A percentile compares a stretch with the other conserved stretches of the same genome.
Conservation (phyloP, 495 filamentous ascomycete genomes). For the Tuber umbilicatum region DNA sequence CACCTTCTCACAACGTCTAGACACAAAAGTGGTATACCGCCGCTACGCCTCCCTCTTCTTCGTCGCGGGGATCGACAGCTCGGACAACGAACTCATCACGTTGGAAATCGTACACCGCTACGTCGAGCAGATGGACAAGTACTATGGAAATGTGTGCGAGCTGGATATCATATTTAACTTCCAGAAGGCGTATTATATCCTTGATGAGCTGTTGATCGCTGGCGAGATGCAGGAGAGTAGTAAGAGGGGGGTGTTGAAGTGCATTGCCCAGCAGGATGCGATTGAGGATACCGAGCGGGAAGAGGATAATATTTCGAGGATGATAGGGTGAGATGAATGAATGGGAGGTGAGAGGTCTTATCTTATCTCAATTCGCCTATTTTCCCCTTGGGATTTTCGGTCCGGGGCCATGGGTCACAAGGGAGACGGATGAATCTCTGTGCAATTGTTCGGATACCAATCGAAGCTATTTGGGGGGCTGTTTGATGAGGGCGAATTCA, state of each 20-base stretch:
- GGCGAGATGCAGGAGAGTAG: conserved; percentile 98
- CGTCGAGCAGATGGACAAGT: conserved; percentile 99
- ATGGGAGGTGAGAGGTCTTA: not conserved
- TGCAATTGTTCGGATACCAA: not conserved
- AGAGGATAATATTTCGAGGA: conserved; percentile 36
- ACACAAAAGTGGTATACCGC: conserved; percentile 96
- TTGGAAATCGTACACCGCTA: conserved; percentile 98
- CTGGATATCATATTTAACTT: conserved; percentile 99
- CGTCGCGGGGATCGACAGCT: conserved; percentile 90
- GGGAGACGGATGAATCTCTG: not conserved
- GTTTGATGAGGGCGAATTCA: not conserved
- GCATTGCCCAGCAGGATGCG: conserved; percentile 53
- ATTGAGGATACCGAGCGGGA: conserved; percentile 42
- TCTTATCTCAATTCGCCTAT: not conserved
- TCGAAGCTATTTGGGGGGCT: not conserved
- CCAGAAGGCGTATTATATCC: conserved; percentile 97
- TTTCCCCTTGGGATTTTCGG: not conserved
- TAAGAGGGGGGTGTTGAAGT: conserved; percentile 95
- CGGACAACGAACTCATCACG: conserved; percentile 95
- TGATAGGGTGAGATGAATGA: conserved; percentile 20
- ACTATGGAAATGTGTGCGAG: conserved; percentile 99
- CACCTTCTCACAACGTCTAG: conserved; percentile 47
- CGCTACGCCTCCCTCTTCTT: conserved; percentile 99
- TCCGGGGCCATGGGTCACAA: not conserved
- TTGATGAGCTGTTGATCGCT: conserved; percentile 91